Evolutionary conservation across 2,329 filamentous ascomycete species (phyloP), one percentile per base, ranked within the genome.

Genomic region (Aspergillus alliaceus): DNA sequence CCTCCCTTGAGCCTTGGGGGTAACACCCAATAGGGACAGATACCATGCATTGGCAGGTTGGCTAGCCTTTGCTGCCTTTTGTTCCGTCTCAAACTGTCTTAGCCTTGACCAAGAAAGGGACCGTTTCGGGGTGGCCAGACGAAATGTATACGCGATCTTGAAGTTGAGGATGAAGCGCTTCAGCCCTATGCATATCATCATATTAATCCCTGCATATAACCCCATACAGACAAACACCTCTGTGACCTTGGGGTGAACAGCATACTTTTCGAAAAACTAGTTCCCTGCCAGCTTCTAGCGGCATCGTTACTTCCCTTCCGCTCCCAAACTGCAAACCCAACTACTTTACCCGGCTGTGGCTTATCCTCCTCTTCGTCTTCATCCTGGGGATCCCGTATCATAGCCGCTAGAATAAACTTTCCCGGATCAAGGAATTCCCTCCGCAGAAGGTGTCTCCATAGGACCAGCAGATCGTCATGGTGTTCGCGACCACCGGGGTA

Each of bases 1-100:
- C 56, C 70, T 75, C 29, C 78, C 73, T 58, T 82, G 79, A 59
- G 14, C 39, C 39, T 42, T 42, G 14, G 39, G 15, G 12, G 20
- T n/a, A 3, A 42, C 39, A 5, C 20, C 39, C 14, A 42, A 25
- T 9, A 25, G 8, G 20, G 20, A 15, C 14, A 42, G 14, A 14
- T 42, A 42, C 39, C 39, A 42, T 6, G 20, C 14, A 4, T 42
- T 22, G 6, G 39, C 14, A 2, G 39, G 39, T 24, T 42, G 39
- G n/a, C 22, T 3, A 15, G 22, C 39, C 22, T 24, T 42, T 4
- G 22, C 39, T 8, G 6, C 14, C 14, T 25, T 24, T 4, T 24
- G 5, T 7, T 42, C 39, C 3, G 15, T 14, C 1, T 25, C 1
- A 2, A 15, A 27, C 2, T 22, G 11, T 6, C n/a, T 27, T 14